These are phyloP conservation scores for Myriosclerotinia scirpicola DNA, from an alignment of 2,329 filamentous ascomycete genomes.

Conservation along the genomic window DNA sequence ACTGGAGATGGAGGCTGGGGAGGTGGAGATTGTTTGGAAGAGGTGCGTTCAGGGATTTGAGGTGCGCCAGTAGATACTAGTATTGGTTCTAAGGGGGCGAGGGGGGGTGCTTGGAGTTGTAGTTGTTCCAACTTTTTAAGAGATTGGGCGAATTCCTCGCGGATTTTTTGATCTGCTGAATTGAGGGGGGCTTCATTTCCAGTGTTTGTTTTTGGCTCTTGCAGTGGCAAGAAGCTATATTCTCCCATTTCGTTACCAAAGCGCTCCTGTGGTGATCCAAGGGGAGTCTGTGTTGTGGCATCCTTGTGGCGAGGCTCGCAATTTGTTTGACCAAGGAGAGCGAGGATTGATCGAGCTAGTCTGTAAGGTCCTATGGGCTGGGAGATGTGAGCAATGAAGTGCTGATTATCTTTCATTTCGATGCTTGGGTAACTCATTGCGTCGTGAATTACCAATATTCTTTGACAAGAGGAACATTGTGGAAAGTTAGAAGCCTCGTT, in stretches of 20 bases:
- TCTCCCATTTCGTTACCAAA: constrained; percentile 30
- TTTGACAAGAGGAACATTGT: constrained; percentile 21
- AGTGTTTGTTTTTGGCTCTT: not conserved
- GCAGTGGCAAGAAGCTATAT: constrained; percentile 27
- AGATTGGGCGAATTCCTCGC: not conserved
- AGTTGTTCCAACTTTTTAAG: not conserved
- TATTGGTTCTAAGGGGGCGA: not conserved
- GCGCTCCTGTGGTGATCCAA: constrained; percentile 31
- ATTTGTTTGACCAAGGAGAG: constrained; percentile 27
- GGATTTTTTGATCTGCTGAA: not conserved
- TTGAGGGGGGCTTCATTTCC: not conserved
- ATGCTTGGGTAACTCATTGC: constrained; percentile 22
- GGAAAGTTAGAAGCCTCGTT: constrained; percentile 25
- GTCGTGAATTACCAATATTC: constrained; percentile 32
- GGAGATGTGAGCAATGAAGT: constrained; percentile 28
- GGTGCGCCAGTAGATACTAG: not conserved
- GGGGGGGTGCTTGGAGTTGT: constrained; percentile 2
- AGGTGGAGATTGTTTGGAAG: not conserved
- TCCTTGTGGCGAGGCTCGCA: constrained; percentile 13
- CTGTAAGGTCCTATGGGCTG: constrained; percentile 29
- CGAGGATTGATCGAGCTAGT: constrained; percentile 34
- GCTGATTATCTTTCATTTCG: constrained; percentile 1
- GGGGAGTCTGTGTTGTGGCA: constrained; percentile 33
- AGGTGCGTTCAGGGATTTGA: not conserved
- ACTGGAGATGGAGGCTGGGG: not conserved